Evolutionary conservation across 495 filamentous ascomycete genomes (phyloP).

Genomic region (Aspergillus homomorphus): DNA sequence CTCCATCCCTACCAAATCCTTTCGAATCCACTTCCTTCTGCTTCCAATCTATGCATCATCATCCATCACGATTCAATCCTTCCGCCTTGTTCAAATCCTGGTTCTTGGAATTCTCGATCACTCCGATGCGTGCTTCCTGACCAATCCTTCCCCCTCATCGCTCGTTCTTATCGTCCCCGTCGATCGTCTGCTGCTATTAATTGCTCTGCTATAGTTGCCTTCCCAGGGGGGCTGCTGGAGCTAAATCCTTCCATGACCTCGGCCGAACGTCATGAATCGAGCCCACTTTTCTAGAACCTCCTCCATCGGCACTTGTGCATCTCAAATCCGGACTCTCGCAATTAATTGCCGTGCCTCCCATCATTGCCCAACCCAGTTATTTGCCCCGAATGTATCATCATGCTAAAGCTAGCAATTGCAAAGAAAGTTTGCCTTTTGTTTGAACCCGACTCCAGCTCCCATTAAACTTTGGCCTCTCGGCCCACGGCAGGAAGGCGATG

Average conservation of each 20-base stretch:
- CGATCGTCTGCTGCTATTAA: neutral
- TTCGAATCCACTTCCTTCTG: no score
- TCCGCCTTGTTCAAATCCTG: neutral
- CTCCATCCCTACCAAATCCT: no score
- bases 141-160: neutral
- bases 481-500: constrained; percentile 1
- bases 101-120: neutral
- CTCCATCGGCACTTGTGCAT: neutral
- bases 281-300: neutral
- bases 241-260: neutral
- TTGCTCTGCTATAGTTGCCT: neutral
- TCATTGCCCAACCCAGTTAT: neutral
- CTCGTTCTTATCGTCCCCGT: neutral
- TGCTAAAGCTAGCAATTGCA: neutral
- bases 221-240: no score
- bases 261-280: neutral
- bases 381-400: neutral
- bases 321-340: neutral
- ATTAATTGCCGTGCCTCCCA: neutral
- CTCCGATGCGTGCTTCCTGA: neutral
- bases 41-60: neutral
- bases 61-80: neutral
- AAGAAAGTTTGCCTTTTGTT: neutral
- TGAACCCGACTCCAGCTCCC: neutral
- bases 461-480: neutral